Evolutionary conservation across 148 eudicot species (phyloP).

Genomic region (Bassia scoparia): DNA sequence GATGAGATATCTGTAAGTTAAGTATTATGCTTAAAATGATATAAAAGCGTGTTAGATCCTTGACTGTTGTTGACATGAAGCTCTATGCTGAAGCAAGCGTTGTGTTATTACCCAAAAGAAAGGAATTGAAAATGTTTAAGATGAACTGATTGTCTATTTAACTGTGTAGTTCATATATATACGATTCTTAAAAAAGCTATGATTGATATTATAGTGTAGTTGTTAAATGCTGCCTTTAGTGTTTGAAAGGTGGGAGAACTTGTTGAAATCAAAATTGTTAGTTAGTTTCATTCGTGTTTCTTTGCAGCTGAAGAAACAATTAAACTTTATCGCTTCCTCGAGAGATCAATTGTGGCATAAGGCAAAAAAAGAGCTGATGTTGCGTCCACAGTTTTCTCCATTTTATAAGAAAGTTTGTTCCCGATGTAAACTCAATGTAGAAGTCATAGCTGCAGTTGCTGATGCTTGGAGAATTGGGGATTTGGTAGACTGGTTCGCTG

Average conservation of each 20-base stretch:
- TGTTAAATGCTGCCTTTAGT: background rate
- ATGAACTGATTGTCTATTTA: no score
- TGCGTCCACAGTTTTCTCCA: conserved; percentile 70
- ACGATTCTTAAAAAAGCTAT: no score
- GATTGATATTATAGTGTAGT: no score
- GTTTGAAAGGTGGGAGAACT: background rate
- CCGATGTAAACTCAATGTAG: conserved; percentile 39
- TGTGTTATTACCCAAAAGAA: no score
- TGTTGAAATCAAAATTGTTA: no score
- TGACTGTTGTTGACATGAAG: no score
- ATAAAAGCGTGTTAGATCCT: no score
- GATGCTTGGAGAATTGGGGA: conserved; percentile 71
- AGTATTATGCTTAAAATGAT: no score
- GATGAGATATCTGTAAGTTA: no score
- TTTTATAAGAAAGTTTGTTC: conserved; percentile 38
- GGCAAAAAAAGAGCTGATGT: conserved; percentile 47
- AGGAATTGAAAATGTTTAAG: no score
- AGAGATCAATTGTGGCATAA: conserved; percentile 12
- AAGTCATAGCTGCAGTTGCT: conserved; percentile 44
- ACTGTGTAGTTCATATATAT: no score
- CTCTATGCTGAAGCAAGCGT: no score
- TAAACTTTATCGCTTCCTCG: conserved; percentile 39
- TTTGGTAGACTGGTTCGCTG: conserved; percentile 65
- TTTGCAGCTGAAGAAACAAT: conserved; percentile 47
- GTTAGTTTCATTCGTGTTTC: conserved; percentile 3